Conservation (phyloP, 2,329 filamentous ascomycete genomes). For the Monosporascus ibericus region DNA sequence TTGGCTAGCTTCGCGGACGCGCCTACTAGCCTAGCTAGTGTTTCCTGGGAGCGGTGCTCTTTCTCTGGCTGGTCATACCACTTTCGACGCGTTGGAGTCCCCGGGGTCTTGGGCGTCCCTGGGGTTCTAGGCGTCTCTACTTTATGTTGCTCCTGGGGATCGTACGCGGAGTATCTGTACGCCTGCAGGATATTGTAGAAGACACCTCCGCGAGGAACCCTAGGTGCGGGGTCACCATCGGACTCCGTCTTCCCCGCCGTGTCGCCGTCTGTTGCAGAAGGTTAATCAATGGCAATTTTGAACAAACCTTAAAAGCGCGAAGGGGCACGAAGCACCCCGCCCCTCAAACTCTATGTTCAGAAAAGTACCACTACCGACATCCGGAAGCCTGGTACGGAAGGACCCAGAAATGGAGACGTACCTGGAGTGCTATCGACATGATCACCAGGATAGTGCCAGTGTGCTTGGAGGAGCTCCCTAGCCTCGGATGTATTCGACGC, state of each 20-base stretch:
- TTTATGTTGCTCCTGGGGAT: constrained; percentile 13
- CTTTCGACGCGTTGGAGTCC: constrained; percentile 32
- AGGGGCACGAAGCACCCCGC: too few relatives aligned
- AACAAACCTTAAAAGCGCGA: neutral
- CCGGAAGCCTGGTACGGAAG: neutral
- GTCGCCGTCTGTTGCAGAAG: neutral
- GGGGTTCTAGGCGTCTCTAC: constrained; percentile 4
- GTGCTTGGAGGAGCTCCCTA: constrained; percentile 12
- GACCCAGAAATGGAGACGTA: neutral
- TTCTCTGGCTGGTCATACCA: constrained; percentile 33
- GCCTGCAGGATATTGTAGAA: constrained; percentile 20
- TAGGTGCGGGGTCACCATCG: constrained; percentile 7
- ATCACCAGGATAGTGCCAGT: constrained; percentile 3
- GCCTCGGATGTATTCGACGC: constrained; percentile 8
- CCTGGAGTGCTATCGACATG: neutral
- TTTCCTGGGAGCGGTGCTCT: constrained; percentile 33
- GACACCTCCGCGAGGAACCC: constrained; percentile 10
- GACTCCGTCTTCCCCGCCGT: neutral
- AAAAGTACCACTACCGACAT: neutral
- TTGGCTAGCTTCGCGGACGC: constrained; percentile 15
- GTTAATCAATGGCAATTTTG: neutral
- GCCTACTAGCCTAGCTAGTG: constrained; percentile 33
- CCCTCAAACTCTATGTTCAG: too few relatives aligned
- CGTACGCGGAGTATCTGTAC: constrained; percentile 11
- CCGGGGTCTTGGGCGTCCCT: constrained; percentile 14